Base-by-base conservation (phyloP, 2,329 filamentous ascomycete species). In the Aureobasidium pullulans region DNA sequence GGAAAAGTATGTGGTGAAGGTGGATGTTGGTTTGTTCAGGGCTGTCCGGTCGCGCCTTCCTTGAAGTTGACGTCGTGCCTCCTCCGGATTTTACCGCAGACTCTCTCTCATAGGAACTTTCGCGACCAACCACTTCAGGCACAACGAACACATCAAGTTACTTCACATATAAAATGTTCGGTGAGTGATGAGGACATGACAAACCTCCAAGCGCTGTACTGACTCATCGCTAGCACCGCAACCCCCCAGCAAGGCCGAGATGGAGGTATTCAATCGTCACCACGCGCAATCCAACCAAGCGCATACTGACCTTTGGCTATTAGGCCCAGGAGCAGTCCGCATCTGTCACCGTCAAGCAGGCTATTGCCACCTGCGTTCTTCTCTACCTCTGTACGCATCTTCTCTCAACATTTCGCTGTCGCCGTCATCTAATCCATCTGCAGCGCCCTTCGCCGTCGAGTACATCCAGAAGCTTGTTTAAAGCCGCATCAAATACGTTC, bases 301-400 rank as follows among this genome's bases (percentile, higher is more conserved):
- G 53, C 42, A 57, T 57, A 57, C 53, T 57, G 28, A 57, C n/a
- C 11, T 31, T 10, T 4, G 57, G 36, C 53, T 10, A 13, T 15
- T 44, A 68, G 65, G 66, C 79, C 68, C 81, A 85, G 72, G 88
- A 92, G 79, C 77, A 79, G 62, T 82, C 87, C 71, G 88, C 89
- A 53, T 77, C 77, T 68, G 79, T 80, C 66, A 87, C 85, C 53
- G 77, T 93, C 65, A 84, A 88, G 76, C 81, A 79, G 67, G 87
- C 87, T 63, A 70, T 86, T 59, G 80, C 83, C 40, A 84, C 84
- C 15, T 85, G 85, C 63, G 78, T 86, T 40, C 73, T 88, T 52
- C 80, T 94, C 50, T 93, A 93, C 71, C 76, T 94, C 62, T 90
- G 89, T 94, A 84, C 60, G 87, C 71, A 8, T n/a, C 10, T 13